Evolutionary conservation across 2,329 filamentous ascomycete species (phyloP), one percentile per base, ranked within the genome.

Genomic region (Phyllosticta citribraziliensis): DNA sequence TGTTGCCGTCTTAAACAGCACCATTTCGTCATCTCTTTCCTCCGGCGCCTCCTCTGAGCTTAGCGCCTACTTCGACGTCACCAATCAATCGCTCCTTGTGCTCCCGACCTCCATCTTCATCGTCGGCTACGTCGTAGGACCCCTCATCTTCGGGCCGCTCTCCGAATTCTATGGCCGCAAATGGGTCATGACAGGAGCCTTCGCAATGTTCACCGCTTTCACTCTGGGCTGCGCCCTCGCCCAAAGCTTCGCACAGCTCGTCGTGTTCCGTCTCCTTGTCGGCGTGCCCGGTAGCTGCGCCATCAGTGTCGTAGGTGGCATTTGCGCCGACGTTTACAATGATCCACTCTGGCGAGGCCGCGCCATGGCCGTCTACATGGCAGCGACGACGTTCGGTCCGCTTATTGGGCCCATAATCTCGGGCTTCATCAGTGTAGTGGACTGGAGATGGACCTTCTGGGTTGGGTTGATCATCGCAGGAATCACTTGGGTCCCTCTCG

Each of bases 401-500:
- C 50, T 63, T 5, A 51, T 63, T 50, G 58, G 54, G 2, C 87
- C 87, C 2, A 82, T 87, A 17, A 78, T 87, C 22, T 84, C 83
- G 0, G 87, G 86, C 10, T 88, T 81, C 71, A 80, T 83, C 50
- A 77, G 82, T 0, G 78, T 77, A 1, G 79, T 87, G 25, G 82
- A 80, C 25, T 89, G 87, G 87, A 79, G 84, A 52, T 89, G 87
- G 87, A 74, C 81, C 1, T 88, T 88, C 68, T 89, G 86, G 82
- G 80, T 90, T 24, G 86, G 78, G 14, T 76, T 89, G 17, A 88
- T 91, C 19, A 78, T 89, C 60, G 88, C 87, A 2, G 86, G 82
- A 25, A 73, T 74, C 0, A 86, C 85, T 1, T 79, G 86, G 71
- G 70, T 85, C 2, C 75, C 84, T 1, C 73, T 89, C 14, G 61